Conservation (phyloP, 305 asterid species). For the Fraxinus baroniana region DNA sequence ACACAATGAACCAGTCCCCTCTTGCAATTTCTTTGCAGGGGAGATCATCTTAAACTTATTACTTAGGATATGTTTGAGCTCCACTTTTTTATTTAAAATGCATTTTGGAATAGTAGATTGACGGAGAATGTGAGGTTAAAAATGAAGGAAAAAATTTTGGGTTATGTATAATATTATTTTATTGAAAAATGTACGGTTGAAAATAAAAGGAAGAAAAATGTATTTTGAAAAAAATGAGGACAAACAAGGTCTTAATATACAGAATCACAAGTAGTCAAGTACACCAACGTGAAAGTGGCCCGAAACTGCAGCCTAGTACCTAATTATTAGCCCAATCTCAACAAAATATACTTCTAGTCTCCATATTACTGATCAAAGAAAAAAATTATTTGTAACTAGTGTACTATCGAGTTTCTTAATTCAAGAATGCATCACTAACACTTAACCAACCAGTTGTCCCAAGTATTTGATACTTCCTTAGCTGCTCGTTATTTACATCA, state of each 20-base stretch:
- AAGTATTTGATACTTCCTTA: not conserved
- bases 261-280: not conserved
- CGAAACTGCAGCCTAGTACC: not conserved
- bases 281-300: not conserved
- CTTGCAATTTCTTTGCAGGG: not conserved
- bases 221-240: too few relatives aligned
- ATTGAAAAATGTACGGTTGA: too few relatives aligned
- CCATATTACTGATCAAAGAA: not conserved
- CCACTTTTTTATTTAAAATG: too few relatives aligned
- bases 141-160: too few relatives aligned
- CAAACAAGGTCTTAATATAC: not conserved
- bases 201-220: too few relatives aligned
- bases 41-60: not conserved
- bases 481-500: not conserved
- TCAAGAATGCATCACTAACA: not conserved
- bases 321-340: not conserved
- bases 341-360: not conserved
- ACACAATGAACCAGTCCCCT: not conserved
- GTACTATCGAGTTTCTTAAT: not conserved
- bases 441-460: not conserved
- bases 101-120: too few relatives aligned
- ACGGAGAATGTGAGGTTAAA: too few relatives aligned
- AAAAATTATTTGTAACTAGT: not conserved
- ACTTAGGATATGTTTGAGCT: not conserved
- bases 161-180: too few relatives aligned